Evolutionary conservation across 805 yeast species (phyloP), one percentile per base, ranked within the genome.

Genomic region (Wickerhamomyces silvicola): DNA sequence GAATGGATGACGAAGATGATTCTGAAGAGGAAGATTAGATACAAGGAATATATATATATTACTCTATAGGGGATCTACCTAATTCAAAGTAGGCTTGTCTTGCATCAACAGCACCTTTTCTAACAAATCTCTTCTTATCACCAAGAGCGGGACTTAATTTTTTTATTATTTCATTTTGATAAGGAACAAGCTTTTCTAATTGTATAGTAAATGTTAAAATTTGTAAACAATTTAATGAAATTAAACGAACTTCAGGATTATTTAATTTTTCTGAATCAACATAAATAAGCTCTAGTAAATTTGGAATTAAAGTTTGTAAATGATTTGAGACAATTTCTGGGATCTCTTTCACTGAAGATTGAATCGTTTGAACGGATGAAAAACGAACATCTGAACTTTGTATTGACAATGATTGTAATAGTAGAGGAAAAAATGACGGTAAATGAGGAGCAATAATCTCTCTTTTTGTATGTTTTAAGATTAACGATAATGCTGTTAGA

Each of bases 81-180:
- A 65, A 36, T 35, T 82, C 94, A 53, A 62, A 84, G 47, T 74
- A 80, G 1, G 68, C 61, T 52, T 90, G 97, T 49, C 96, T 72
- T 33, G 90, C 75, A 44, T 81, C 86, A 32, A 82, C 78, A 6
- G 90, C 81, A 31, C 74, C 66, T 51, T 76, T 80, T 50, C 98
- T 72, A 2, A 90, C 84, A 3, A 57, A 60, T 54, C 98, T 71
- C 50, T 68, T 79, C 29, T 66, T 68, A 54, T 90, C 96, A 43
- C 81, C 92, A 41, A 92, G 60, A 1, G 71, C 77, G 1, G 48
- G 52, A 1, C 60, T 62, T 27, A 83, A 57, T 10, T 62, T 66
- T 13, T 46, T 54, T 22, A 83, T 61, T 9, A 84, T 61, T 9
- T 53, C 56, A 4, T 50, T 51, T 49, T 70, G 74, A 47, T 66